Percentiles rank a stretch among this genome's conserved stretches.
Conservation (phyloP, 257 asterid genomes). For the Nicotiana otophora region DNA sequence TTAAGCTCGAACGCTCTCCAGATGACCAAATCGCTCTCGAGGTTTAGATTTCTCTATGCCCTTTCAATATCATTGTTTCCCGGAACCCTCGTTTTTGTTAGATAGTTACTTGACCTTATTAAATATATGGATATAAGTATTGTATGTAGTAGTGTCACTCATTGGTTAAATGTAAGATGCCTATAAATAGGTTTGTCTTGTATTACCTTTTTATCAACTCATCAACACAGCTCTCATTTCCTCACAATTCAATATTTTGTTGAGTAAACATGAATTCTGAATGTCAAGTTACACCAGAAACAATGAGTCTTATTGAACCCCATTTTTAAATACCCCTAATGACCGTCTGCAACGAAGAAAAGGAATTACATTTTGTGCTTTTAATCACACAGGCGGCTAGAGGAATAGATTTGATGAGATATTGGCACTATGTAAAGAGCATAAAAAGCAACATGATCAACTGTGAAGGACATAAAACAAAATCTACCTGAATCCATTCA, state of each 20-base stretch:
- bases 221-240: not conserved
- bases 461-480: not conserved
- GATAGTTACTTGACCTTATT: not conserved
- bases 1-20: not conserved
- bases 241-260: not conserved
- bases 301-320: not conserved
- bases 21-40: not conserved
- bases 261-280: not conserved
- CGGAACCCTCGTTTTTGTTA: not conserved
- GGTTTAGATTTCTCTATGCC: not conserved
- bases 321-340: not conserved
- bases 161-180: constrained; percentile 1
- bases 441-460: not conserved
- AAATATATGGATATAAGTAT: not conserved
- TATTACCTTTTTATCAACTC: not conserved
- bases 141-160: not conserved
- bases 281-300: constrained; percentile 4
- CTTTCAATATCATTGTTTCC: not conserved
- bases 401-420: not conserved
- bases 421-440: not conserved
- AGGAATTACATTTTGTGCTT: not conserved
- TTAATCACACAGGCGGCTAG: not conserved
- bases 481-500: constrained; percentile 66
- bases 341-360: not conserved
- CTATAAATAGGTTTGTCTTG: not conserved